These are phyloP conservation scores for Aphanomyces astaci DNA, from an alignment of 352 stramenopile genomes.

Conservation along the genomic window DNA sequence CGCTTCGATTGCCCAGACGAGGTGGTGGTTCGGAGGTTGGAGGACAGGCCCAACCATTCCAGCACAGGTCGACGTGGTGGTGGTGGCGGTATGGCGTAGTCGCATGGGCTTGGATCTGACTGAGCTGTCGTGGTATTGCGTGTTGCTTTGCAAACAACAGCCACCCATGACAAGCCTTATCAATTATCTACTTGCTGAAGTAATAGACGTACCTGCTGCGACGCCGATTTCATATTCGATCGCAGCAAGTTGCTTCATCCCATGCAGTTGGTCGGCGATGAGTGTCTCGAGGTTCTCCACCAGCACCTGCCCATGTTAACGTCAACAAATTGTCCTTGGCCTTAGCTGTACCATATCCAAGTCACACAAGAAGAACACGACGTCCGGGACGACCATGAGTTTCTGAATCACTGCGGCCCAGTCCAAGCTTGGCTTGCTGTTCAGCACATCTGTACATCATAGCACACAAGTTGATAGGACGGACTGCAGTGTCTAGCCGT, in stretches of 20 bases:
- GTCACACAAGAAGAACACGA: constrained; percentile 15
- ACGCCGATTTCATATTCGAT: constrained; percentile 3
- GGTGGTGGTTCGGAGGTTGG: neutral
- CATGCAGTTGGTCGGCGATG: constrained; percentile 1
- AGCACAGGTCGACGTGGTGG: neutral
- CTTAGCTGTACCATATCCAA: constrained; percentile 14
- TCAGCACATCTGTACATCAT: neutral
- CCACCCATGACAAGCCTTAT: too few species aligned
- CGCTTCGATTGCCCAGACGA: neutral
- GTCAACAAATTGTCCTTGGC: neutral
- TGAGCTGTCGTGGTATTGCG: too few species aligned
- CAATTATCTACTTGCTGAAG: too few species aligned
- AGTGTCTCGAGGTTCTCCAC: constrained; percentile 5
- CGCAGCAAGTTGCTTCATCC: neutral
- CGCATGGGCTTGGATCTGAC: too few species aligned
- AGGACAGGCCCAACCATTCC: neutral
- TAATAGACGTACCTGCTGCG: too few species aligned
- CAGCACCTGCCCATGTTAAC: neutral
- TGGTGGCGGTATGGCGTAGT: neutral
- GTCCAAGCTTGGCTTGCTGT: neutral
- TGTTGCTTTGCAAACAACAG: too few species aligned
- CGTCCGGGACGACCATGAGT: neutral
- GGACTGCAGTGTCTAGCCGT: neutral
- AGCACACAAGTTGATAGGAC: neutral
- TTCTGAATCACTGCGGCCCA: neutral